Percentiles rank a stretch among this genome's conserved stretches.
Conservation (phyloP, 768 basidiomycete species). For the Auriculariales sp. region DNA sequence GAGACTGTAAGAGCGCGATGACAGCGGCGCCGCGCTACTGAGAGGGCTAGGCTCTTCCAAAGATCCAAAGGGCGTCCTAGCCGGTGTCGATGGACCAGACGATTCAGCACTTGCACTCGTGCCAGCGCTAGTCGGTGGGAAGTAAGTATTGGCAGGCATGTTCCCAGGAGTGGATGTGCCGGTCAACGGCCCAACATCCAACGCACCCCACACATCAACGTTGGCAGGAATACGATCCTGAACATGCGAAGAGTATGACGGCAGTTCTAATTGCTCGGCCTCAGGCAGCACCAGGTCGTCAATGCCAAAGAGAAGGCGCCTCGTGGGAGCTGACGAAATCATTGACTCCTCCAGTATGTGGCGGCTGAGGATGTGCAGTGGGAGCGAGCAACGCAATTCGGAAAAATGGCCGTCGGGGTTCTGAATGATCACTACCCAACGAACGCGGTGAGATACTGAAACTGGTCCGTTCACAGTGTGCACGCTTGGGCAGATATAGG, state of each 20-base stretch:
- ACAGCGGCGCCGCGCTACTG: neutral
- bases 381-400: conserved; percentile 88
- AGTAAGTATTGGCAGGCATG: neutral
- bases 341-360: conserved; percentile 64
- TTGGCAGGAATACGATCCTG: conserved; percentile 60
- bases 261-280: conserved; percentile 60
- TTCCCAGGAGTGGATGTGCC: neutral
- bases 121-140: neutral
- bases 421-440: conserved; percentile 63
- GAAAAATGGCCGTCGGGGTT: conserved; percentile 88
- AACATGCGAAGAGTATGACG: conserved; percentile 80
- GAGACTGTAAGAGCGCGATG: neutral
- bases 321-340: conserved; percentile 53
- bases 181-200: neutral
- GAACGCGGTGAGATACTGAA: conserved; percentile 58
- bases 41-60: neutral
- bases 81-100: neutral
- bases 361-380: conserved; percentile 68
- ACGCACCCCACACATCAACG: conserved; percentile 7
- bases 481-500: conserved; percentile 48
- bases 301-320: conserved; percentile 46
- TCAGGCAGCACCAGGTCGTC: conserved; percentile 24
- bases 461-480: conserved; percentile 70
- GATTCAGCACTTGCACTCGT: no score
- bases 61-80: neutral